Evolutionary conservation across 768 basidiomycete genomes (phyloP), one percentile per base, ranked within the genome.

Genomic region (Tubosaeta sp.): DNA sequence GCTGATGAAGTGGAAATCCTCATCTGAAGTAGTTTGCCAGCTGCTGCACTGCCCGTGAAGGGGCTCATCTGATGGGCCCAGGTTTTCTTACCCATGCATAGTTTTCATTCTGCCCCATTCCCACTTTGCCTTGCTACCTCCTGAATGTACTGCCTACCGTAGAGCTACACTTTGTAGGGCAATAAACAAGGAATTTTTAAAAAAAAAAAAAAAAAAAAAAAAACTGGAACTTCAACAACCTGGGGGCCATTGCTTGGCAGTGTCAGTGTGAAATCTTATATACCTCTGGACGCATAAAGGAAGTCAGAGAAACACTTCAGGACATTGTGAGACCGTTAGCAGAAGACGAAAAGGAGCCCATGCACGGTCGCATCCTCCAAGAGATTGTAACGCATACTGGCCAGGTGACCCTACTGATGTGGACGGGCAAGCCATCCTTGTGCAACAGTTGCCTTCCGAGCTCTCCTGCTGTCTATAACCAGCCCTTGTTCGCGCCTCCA

Each of bases 381-480:
- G 43, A 45, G 43, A 31, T 45, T 6, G 43, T 51, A 19, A 45
- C 35, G 4, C 43, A 17, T 22, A 45, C 50, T 0, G 35, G 50
- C 11, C 17, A 45, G 13, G 50, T 51, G 17, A 32, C 34, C 17
- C 33, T 51, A 17, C 43, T 51, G 1, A 11, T 17, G 2, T 51
- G 50, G 43, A 51, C 34, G 3, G 50, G 50, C 9, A 45, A 45
- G 27, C 31, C 50, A 10, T 51, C 50, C 9, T 4, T 9, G 7
- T 38, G 35, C 10, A 44, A 51, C 13, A 45, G 50, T 27, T 51
- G 50, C 17, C 50, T 51, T 38, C 50, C 50, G 13, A 45, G 41
- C 14, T 38, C 43, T 13, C 43, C 50, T 0, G 6, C 8, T 2
- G 43, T 22, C 12, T 51, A 51, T n/a, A 14, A 19, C 22, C 27